A percentile compares a stretch with the other conserved stretches of the same genome.
Conservation (phyloP, 2,329 filamentous ascomycete genomes). For the Chaetothyriales sp. region DNA sequence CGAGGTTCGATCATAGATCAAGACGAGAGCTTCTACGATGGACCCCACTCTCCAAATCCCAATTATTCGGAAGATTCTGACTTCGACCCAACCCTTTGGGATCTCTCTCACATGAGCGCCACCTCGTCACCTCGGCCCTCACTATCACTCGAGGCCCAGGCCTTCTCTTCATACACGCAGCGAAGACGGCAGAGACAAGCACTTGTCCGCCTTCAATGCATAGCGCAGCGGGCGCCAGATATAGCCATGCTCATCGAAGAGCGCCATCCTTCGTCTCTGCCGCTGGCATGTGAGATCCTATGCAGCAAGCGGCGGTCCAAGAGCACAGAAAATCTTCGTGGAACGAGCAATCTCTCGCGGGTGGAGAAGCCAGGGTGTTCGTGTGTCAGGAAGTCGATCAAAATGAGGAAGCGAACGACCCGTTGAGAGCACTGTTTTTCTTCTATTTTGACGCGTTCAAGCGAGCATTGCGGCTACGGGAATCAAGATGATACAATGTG, state of each 20-base stretch:
- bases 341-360: not conserved
- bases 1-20: slow-evolving; percentile 3
- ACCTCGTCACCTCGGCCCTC: slow-evolving; percentile 17
- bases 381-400: not conserved
- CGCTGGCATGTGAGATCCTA: slow-evolving; percentile 7
- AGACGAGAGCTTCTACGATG: slow-evolving; percentile 18
- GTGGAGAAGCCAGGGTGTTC: not conserved
- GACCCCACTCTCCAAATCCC: slow-evolving; percentile 15
- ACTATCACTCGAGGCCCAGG: slow-evolving; percentile 18
- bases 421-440: not conserved
- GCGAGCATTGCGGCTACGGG: not conserved
- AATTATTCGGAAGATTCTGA: slow-evolving; percentile 11
- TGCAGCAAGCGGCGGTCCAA: not conserved
- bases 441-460: not conserved
- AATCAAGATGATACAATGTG: not conserved
- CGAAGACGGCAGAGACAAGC: slow-evolving; percentile 16
- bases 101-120: slow-evolving; percentile 15
- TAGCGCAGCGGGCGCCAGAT: slow-evolving; percentile 15
- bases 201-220: slow-evolving; percentile 17
- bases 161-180: slow-evolving; percentile 14
- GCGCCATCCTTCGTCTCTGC: slow-evolving; percentile 18
- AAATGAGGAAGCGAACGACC: not conserved
- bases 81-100: slow-evolving; percentile 16
- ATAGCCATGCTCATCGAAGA: slow-evolving; percentile 20
- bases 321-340: not conserved